phyloP scores from a whole-genome alignment of 2,329 filamentous ascomycete genomes.

The Diatrype stigma region DNA sequence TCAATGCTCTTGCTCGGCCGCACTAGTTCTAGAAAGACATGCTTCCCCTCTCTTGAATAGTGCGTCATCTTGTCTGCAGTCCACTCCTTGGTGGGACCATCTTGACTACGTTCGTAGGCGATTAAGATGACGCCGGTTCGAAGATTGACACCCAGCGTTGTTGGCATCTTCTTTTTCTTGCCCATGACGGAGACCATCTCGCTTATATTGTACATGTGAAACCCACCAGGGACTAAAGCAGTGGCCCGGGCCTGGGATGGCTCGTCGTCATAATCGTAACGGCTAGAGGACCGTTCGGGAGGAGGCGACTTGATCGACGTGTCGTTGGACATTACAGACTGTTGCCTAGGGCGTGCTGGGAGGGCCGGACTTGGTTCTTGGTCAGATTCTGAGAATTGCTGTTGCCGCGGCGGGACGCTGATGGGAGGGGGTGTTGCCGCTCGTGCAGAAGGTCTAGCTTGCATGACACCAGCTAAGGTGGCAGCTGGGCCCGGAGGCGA shows the following conservation, averaged over 20 bases:
- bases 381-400: constrained; percentile 63
- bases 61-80: constrained; percentile 92
- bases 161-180: constrained; percentile 97
- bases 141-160: constrained; percentile 90
- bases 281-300: constrained; percentile 32
- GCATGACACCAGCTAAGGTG: constrained; percentile 54
- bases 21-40: constrained; percentile 92
- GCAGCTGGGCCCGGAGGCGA: constrained; percentile 44
- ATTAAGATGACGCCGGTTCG: constrained; percentile 86
- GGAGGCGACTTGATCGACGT: constrained; percentile 19
- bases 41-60: constrained; percentile 96
- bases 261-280: constrained; percentile 29
- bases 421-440: constrained; percentile 49
- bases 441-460: constrained; percentile 38
- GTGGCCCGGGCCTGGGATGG: constrained; percentile 37
- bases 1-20: constrained; percentile 91
- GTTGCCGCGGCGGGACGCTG: constrained; percentile 42
- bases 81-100: constrained; percentile 89
- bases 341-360: constrained; percentile 28
- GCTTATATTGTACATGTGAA: constrained; percentile 93
- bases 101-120: constrained; percentile 76
- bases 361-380: constrained; percentile 51
- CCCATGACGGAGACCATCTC: constrained; percentile 97
- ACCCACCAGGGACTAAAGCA: constrained; percentile 68
- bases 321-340: constrained; percentile 19